Percentiles rank a stretch among this genome's conserved stretches.
Conservation (phyloP, 1,139 yeast species). For the Meyerozyma carpophila region DNA sequence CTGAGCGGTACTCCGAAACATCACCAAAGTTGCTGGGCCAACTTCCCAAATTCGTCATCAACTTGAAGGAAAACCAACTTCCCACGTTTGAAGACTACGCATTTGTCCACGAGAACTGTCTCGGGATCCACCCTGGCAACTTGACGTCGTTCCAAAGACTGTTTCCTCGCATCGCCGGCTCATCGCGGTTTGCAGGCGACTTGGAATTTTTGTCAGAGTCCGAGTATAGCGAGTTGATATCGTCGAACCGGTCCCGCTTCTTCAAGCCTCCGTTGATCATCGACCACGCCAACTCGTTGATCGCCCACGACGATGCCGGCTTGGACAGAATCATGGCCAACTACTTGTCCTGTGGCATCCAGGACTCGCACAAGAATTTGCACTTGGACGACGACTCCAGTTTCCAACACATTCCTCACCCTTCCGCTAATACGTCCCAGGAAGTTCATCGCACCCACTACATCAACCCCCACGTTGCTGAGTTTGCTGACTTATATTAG, state of each 20-base stretch:
- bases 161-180: constrained; percentile 15
- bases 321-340: constrained; percentile 40
- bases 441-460: constrained; percentile 9
- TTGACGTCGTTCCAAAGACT: constrained; percentile 22
- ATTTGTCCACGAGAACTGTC: constrained; percentile 30
- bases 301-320: constrained; percentile 46
- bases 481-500: constrained; percentile 43
- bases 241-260: not conserved
- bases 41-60: constrained; percentile 18
- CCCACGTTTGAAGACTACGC: constrained; percentile 28
- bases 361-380: constrained; percentile 16
- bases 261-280: constrained; percentile 43
- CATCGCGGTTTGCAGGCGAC: constrained; percentile 16
- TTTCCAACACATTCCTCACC: constrained; percentile 3
- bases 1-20: constrained; percentile 9
- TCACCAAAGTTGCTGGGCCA: constrained; percentile 1
- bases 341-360: constrained; percentile 36
- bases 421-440: constrained; percentile 5
- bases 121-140: constrained; percentile 44
- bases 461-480: constrained; percentile 44
- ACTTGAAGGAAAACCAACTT: constrained; percentile 19
- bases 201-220: constrained; percentile 14
- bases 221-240: constrained; percentile 15
- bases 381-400: constrained; percentile 7
- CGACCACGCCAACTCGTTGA: constrained; percentile 49